Percentiles rank a stretch among this genome's conserved stretches.
Conservation (phyloP, 192 early-diverging fungal genomes). For the Thamnidium elegans region DNA sequence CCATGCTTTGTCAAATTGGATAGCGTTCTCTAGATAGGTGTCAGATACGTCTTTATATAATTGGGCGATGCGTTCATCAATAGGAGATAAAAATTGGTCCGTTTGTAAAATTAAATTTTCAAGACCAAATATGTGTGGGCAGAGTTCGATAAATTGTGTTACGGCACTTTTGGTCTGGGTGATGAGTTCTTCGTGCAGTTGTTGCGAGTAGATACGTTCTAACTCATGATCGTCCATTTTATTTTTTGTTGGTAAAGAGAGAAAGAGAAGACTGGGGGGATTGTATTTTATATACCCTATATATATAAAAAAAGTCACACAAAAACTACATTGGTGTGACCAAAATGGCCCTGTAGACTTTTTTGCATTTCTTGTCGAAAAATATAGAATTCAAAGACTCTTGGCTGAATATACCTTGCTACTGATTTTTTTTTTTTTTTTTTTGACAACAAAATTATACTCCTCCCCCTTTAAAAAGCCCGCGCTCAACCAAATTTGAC, state of each 20-base stretch:
- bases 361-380: too few species aligned
- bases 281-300: too few species aligned
- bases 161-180: slow-evolving; percentile 20
- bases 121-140: slow-evolving; percentile 28
- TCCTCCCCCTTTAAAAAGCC: too few species aligned
- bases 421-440: too few species aligned
- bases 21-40: slow-evolving; percentile 13
- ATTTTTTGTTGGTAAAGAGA: not conserved
- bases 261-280: not conserved
- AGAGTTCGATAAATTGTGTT: slow-evolving; percentile 15
- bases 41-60: slow-evolving; percentile 24
- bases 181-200: slow-evolving; percentile 25
- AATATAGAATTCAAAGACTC: too few species aligned
- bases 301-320: not conserved
- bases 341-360: too few species aligned
- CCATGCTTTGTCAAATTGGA: slow-evolving; percentile 34
- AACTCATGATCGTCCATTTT: slow-evolving; percentile 25
- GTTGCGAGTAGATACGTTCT: slow-evolving; percentile 20
- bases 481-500: too few species aligned
- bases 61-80: slow-evolving; percentile 14
- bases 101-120: slow-evolving; percentile 15
- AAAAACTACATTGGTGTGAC: too few species aligned
- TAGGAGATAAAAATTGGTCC: not conserved
- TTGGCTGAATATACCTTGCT: too few species aligned
- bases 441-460: too few species aligned